Conservation (phyloP, 129 eudicot genomes). For the Helichrysum umbraculigerum region DNA sequence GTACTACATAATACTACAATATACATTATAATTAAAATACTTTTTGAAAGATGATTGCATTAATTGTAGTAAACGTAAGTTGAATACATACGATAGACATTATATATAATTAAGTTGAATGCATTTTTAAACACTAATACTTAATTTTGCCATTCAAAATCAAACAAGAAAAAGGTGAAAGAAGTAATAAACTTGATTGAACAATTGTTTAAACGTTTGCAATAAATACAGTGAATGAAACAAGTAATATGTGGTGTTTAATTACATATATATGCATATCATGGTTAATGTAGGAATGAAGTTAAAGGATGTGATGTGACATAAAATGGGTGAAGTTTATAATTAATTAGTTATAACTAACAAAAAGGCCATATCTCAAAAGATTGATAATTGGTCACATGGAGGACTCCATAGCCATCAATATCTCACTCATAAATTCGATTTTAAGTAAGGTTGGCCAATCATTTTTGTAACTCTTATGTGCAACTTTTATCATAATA, state of each 20-base stretch:
- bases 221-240: neutral
- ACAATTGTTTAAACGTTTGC: neutral
- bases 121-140: too few species aligned
- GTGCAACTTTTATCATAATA: too few species aligned
- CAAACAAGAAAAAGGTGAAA: neutral
- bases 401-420: slow-evolving; percentile 1
- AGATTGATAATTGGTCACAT: slow-evolving; percentile 18
- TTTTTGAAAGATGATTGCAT: too few species aligned
- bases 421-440: neutral
- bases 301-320: slow-evolving; percentile 13
- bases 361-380: slow-evolving; percentile 9
- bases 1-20: too few species aligned
- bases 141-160: neutral
- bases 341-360: slow-evolving; percentile 14
- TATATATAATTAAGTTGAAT: too few species aligned
- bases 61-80: too few species aligned
- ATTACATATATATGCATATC: slow-evolving; percentile 7
- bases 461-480: neutral
- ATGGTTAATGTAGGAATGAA: slow-evolving; percentile 18
- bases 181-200: too few species aligned
- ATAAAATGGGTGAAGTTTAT: slow-evolving; percentile 1
- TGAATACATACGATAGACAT: too few species aligned
- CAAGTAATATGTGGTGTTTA: slow-evolving; percentile 21
- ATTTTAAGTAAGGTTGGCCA: slow-evolving; percentile 8
- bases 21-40: too few species aligned